Base-by-base conservation (phyloP, 2,329 filamentous ascomycete genomes). In the Phaeosphaeria sp. region DNA sequence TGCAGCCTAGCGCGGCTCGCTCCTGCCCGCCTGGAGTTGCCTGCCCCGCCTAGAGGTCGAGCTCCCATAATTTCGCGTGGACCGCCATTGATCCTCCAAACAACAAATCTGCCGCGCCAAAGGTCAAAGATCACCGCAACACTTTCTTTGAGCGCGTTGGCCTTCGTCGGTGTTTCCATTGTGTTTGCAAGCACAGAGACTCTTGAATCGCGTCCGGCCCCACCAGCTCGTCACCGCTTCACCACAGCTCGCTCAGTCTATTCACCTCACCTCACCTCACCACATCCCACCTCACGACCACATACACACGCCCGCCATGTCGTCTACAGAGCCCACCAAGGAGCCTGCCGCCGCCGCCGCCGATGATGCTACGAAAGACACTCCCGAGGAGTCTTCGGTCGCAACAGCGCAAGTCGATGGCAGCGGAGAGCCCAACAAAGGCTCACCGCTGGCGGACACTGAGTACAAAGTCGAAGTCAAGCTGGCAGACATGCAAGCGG, bases 391-490 rank as follows among this genome's bases (percentile, higher is more conserved):
- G 30, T 62, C 43, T 20, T 46, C 64, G 21, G 44, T 65, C 49
- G 65, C 64, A 22, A 13, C 63, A 18, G 67, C 72, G 1, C 79
- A 83, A 63, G 65, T 74, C 21, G 84, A 86, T 70, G 84, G 84
- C 56, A 78, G 80, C 15, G 75, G 76, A 13, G 69, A 71, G n/a
- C 73, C 70, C 42, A 74, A 71, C 50, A 74, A 78, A 59, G 74
- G 75, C 57, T 79, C 76, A 49, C 74, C 71, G 27, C 80, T 89
- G 11, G 79, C 86, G 21, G 91, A 97, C 77, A 88, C 89, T 3
- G 88, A 91, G 57, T 96, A 91, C 78, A 90, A 95, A 66, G 94
- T 99, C 65, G 90, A 97, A 73, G 92, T 99, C 68, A 95, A 94
- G 78, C 86, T 98, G 57, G 93, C 90, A 69, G 93, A 97, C 73